Percentiles rank a stretch among this genome's conserved stretches.
Conservation (phyloP, 176 grass and related monocot genomes). For the Lolium perenne region DNA sequence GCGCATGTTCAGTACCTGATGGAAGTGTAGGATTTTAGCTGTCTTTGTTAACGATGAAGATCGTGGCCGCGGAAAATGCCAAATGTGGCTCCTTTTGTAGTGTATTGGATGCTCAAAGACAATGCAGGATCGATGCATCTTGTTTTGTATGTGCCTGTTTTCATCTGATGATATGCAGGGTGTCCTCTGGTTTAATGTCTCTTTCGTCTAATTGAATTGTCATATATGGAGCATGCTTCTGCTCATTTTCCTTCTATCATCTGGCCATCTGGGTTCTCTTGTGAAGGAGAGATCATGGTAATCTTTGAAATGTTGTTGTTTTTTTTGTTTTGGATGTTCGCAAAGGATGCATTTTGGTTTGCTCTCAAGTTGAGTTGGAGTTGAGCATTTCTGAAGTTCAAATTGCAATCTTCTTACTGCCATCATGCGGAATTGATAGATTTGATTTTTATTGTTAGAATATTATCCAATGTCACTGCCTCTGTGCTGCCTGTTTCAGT, state of each 20-base stretch:
- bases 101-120: slow-evolving; percentile 23
- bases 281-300: neutral
- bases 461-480: neutral
- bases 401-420: neutral
- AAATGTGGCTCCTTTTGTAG: slow-evolving; percentile 43
- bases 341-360: neutral
- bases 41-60: neutral
- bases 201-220: slow-evolving; percentile 3
- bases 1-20: neutral
- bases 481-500: neutral
- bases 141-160: neutral
- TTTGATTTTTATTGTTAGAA: neutral
- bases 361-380: neutral
- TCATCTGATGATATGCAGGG: neutral
- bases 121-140: slow-evolving; percentile 29
- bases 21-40: slow-evolving; percentile 28
- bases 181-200: neutral
- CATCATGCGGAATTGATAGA: neutral
- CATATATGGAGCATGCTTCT: neutral
- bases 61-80: neutral
- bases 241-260: slow-evolving; percentile 5
- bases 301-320: neutral
- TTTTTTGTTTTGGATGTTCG: neutral
- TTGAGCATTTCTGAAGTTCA: neutral
- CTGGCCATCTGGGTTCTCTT: neutral